Conservation (phyloP, 2,329 filamentous ascomycete species). For the Fusarium staphyleae region DNA sequence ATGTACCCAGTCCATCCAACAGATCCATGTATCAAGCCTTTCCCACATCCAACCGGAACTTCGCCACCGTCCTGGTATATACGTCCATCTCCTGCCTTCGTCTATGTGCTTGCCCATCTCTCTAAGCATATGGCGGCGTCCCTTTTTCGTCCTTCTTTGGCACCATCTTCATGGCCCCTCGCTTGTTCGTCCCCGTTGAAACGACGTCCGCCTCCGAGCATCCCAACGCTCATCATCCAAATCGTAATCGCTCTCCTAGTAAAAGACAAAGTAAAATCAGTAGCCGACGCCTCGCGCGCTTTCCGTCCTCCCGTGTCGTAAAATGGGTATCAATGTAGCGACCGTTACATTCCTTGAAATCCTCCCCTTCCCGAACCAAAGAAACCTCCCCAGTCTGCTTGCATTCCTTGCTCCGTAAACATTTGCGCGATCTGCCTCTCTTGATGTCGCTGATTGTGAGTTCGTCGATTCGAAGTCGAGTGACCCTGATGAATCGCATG, state of each 20-base stretch:
- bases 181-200: slow-evolving; percentile 2
- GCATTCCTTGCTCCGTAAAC: slow-evolving; percentile 56
- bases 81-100: slow-evolving; percentile 20
- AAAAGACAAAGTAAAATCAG: slow-evolving; percentile 33
- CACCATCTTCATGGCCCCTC: neutral
- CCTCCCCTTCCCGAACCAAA: slow-evolving; percentile 54
- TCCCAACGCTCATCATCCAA: slow-evolving; percentile 28
- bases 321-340: slow-evolving; percentile 50
- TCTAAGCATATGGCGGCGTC: slow-evolving; percentile 23
- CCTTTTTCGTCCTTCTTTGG: slow-evolving; percentile 13
- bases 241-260: slow-evolving; percentile 34
- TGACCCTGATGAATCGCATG: slow-evolving; percentile 39
- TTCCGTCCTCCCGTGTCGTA: slow-evolving; percentile 41
- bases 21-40: neutral
- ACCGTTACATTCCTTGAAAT: slow-evolving; percentile 53
- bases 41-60: slow-evolving; percentile 1
- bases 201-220: slow-evolving; percentile 18
- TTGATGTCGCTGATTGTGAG: slow-evolving; percentile 44
- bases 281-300: slow-evolving; percentile 39
- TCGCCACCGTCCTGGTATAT: slow-evolving; percentile 12
- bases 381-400: slow-evolving; percentile 56
- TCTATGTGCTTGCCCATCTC: slow-evolving; percentile 32
- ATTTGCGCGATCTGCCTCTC: slow-evolving; percentile 58
- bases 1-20: slow-evolving; percentile 1
- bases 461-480: slow-evolving; percentile 35